Percentiles rank a stretch among this genome's conserved stretches.
Evolutionary conservation across 2,329 filamentous ascomycete genomes (phyloP).

Genomic region (Pseudocercospora vitis): DNA sequence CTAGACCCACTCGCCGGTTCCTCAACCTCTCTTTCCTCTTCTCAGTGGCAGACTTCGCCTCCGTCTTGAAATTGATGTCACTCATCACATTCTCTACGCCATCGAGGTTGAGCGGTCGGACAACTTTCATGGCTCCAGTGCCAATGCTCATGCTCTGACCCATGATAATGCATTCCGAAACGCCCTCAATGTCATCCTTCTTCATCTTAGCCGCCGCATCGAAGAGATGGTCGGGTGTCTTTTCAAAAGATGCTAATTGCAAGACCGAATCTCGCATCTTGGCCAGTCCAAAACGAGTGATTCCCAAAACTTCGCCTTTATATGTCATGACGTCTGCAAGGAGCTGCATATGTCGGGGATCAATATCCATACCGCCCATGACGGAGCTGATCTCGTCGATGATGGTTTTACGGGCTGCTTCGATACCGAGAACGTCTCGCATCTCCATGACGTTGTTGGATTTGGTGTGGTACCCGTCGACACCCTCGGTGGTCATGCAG

Average conservation of each 20-base stretch:
- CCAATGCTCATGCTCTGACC: conserved; percentile 90
- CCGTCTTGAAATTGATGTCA: conserved; percentile 21
- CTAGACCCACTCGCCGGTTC: conserved; percentile 16
- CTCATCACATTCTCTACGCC: conserved; percentile 50
- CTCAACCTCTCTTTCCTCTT: conserved; percentile 26
- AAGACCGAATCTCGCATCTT: conserved; percentile 96
- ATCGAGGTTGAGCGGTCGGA: conserved; percentile 68
- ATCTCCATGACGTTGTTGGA: conserved; percentile 92
- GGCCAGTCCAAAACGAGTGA: conserved; percentile 90
- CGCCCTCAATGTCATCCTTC: conserved; percentile 86
- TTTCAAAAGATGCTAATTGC: conserved; percentile 94
- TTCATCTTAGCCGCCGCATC: conserved; percentile 92
- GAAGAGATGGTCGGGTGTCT: conserved; percentile 96
- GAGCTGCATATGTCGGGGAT: conserved; percentile 96
- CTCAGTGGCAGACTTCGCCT: conserved; percentile 16
- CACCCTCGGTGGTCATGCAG: conserved; percentile 92
- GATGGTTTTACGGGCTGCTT: conserved; percentile 87
- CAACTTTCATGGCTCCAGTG: conserved; percentile 88
- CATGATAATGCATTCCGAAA: conserved; percentile 97
- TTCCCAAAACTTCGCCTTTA: conserved; percentile 94
- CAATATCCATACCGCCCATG: conserved; percentile 93
- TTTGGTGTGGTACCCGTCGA: conserved; percentile 71
- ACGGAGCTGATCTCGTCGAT: conserved; percentile 82
- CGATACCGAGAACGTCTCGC: conserved; percentile 84
- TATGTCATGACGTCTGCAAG: conserved; percentile 98